Base-by-base conservation (phyloP, 2,329 filamentous ascomycete genomes). In the Pyrenochaeta sp. region DNA sequence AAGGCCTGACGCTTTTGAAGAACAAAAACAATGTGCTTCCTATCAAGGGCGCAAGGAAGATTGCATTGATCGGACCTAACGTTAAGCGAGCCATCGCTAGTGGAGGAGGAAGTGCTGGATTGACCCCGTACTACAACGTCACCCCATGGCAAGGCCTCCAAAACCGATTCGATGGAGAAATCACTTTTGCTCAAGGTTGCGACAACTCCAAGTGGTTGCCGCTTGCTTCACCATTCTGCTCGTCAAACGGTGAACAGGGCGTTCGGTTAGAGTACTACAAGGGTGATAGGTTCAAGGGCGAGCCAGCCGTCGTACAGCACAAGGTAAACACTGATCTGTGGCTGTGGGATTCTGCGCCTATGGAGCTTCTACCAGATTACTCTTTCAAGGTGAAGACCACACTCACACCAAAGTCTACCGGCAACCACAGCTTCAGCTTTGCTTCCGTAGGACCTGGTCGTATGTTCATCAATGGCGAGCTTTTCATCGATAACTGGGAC, bases 61-160 rank as follows among this genome's bases (percentile, higher is more conserved):
- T 88, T 43, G 85, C 84, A 3, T 77, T 87, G 45, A 86, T 88
- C 37, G 85, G 85, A 0, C 84, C 84, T 1, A 87, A 88, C 49
- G 84, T 83, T 14, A 85, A 86, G 62, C 74, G 83, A 41, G 81
- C 84, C 0, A 86, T 88, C 51, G 84, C 82, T n/a, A 82, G 81
- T 11, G 85, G 85, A 35, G 85, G 85, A 27, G 85, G 85, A 35
- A 87, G 84, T 58, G 85, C 85, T 13, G 85, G 82, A 51, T 71
- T 88, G 34, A 87, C 87, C 61, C 83, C 85, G 0, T 87, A 88
- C 67, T 88, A 88, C 66, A 84, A 77, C 53, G 85, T 83, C 2
- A 75, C 85, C 7, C 85, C 85, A 0, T 76, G 84, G 36, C 83
- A 86, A 30, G 85, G 84, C 55, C 85, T 87, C 47, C 77, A 73